A percentile compares a stretch with the other conserved stretches of the same genome.
Conservation (phyloP, 257 asterid genomes). For the Petunia secreta region DNA sequence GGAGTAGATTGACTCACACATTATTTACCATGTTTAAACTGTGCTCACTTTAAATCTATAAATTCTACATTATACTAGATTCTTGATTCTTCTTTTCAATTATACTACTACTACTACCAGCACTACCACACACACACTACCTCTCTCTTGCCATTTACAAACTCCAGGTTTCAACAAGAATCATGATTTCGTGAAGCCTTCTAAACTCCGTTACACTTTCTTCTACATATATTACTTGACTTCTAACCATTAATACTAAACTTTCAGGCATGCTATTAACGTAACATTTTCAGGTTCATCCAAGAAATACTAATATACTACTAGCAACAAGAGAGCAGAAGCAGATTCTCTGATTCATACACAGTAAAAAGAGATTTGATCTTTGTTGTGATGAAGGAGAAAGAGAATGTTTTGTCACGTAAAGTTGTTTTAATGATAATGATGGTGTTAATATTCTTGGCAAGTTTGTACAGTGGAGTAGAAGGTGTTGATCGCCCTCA, state of each 20-base stretch:
- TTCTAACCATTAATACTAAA: no score
- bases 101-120: no score
- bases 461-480: conserved; percentile 12
- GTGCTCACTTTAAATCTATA: no score
- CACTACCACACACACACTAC: no score
- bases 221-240: no score
- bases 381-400: conserved; percentile 7
- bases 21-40: no score
- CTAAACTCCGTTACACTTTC: neutral
- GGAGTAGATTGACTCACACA: no score
- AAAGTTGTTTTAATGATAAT: neutral
- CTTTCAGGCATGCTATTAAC: conserved; percentile 26
- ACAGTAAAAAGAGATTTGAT: neutral
- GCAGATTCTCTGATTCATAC: neutral
- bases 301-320: neutral
- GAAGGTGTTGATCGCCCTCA: conserved; percentile 46
- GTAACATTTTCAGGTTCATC: conserved; percentile 7
- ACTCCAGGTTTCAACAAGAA: no score
- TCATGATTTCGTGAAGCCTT: no score
- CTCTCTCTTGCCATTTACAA: no score
- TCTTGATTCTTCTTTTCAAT: no score
- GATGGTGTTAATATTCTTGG: conserved; percentile 20
- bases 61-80: no score
- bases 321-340: neutral
- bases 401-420: neutral